These are phyloP conservation scores for Leccinum imitatum DNA, from an alignment of 768 basidiomycete species.

Conservation along the genomic window DNA sequence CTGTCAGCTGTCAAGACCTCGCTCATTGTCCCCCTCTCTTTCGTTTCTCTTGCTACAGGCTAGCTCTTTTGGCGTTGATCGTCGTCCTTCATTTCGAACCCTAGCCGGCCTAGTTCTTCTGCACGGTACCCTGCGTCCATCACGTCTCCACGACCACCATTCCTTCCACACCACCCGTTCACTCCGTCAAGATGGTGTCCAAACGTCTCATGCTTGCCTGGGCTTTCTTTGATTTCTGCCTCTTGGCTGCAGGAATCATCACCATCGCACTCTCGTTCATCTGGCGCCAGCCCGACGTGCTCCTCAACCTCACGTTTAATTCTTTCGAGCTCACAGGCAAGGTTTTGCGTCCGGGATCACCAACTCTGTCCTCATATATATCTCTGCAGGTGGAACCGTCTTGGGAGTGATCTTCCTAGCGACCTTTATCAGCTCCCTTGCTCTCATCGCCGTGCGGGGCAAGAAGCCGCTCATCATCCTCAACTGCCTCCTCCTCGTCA, in stretches of 20 bases:
- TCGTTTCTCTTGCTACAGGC: conserved; percentile 37
- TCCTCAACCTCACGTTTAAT: conserved; percentile 73
- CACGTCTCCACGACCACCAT: conserved; percentile 6
- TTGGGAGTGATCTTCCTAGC: conserved; percentile 65
- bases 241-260: conserved; percentile 69
- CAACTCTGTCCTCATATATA: not conserved
- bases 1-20: conserved; percentile 3
- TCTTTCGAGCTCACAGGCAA: conserved; percentile 57
- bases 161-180: conserved; percentile 3
- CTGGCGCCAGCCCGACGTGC: conserved; percentile 66
- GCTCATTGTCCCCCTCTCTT: conserved; percentile 5
- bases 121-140: too few species aligned
- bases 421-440: conserved; percentile 70
- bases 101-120: conserved; percentile 41
- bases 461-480: conserved; percentile 70
- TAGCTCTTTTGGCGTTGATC: conserved; percentile 65
- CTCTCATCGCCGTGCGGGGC: conserved; percentile 67
- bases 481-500: conserved; percentile 70
- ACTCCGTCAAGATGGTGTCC: conserved; percentile 58
- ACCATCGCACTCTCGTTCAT: conserved; percentile 66
- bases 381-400: conserved; percentile 58
- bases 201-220: conserved; percentile 68
- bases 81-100: conserved; percentile 46
- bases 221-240: conserved; percentile 65
- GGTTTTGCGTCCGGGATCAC: conserved; percentile 20